Percentiles rank a stretch among this genome's conserved stretches.
Conservation (phyloP, 2,329 filamentous ascomycete genomes). For the Colletotrichum falcatum region DNA sequence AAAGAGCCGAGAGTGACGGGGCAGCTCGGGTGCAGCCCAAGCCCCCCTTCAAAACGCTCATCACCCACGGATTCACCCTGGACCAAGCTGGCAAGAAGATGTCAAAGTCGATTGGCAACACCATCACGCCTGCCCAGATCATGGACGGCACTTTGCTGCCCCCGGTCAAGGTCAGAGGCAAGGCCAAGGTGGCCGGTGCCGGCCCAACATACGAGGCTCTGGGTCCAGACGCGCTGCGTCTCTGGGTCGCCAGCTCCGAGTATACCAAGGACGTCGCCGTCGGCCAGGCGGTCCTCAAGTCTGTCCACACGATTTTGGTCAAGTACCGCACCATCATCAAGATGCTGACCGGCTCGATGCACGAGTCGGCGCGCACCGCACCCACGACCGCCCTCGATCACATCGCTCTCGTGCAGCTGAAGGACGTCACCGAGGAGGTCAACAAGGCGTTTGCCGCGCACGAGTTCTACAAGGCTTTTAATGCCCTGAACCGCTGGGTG, state of each 20-base stretch:
- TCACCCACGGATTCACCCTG: slow-evolving; percentile 95
- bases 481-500: slow-evolving; percentile 82
- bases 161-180: slow-evolving; percentile 72
- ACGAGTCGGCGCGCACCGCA: slow-evolving; percentile 62
- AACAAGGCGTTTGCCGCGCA: slow-evolving; percentile 74
- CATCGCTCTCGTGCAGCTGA: slow-evolving; percentile 82
- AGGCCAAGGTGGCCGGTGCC: slow-evolving; percentile 55
- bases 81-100: slow-evolving; percentile 95
- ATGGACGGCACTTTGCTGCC: slow-evolving; percentile 86
- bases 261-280: slow-evolving; percentile 91
- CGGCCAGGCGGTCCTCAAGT: slow-evolving; percentile 80
- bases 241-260: slow-evolving; percentile 94
- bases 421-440: slow-evolving; percentile 73
- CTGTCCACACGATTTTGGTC: slow-evolving; percentile 80
- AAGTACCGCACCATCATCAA: slow-evolving; percentile 93
- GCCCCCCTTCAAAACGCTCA: slow-evolving; percentile 86
- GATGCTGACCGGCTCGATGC: slow-evolving; percentile 85
- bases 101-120: slow-evolving; percentile 97
- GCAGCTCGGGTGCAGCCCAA: slow-evolving; percentile 46
- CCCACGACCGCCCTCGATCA: slow-evolving; percentile 74
- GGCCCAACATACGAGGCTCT: slow-evolving; percentile 72
- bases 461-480: slow-evolving; percentile 85
- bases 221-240: slow-evolving; percentile 85
- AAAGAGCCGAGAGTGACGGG: slow-evolving; percentile 52
- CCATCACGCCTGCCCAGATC: slow-evolving; percentile 82